A percentile compares a stretch with the other conserved stretches of the same genome.
These are phyloP conservation scores for Liquidambar formosana DNA, from an alignment of 164 flowering plant genomes.

Conservation along the genomic window DNA sequence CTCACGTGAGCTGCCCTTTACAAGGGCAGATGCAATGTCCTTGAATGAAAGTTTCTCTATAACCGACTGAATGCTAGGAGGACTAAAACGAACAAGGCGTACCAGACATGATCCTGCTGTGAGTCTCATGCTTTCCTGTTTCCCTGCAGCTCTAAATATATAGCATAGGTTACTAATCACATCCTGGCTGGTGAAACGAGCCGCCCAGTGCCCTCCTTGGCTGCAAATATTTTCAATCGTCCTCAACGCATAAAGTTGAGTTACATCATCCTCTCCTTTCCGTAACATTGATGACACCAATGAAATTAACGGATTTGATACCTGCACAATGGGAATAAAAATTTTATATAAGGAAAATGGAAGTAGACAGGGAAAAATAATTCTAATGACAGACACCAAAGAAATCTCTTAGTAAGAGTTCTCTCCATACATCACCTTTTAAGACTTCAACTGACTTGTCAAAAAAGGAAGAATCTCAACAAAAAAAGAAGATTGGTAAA, in stretches of 20 bases:
- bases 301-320: conserved; percentile 74
- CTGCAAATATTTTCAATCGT: conserved; percentile 94
- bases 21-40: conserved; percentile 64
- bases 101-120: conserved; percentile 97
- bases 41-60: conserved; percentile 77
- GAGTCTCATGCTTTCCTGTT: conserved; percentile 83
- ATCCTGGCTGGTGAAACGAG: conserved; percentile 87
- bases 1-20: conserved; percentile 81
- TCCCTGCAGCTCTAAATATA: conserved; percentile 77
- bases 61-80: conserved; percentile 65
- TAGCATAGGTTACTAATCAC: conserved; percentile 80
- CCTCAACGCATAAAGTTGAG: conserved; percentile 93
- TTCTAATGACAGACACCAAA: not conserved
- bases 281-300: conserved; percentile 79
- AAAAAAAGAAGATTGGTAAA: not conserved
- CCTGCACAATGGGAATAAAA: conserved; percentile 42
- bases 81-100: conserved; percentile 79
- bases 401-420: not conserved
- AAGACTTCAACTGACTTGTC: not conserved
- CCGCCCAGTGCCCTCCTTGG: conserved; percentile 90
- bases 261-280: conserved; percentile 93
- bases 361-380: conserved; percentile 4
- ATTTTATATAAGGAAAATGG: not conserved
- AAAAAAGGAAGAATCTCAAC: not conserved
- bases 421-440: not conserved